phyloP scores from a whole-genome alignment of 2,329 filamentous ascomycete genomes.

The Eutypa lata region DNA sequence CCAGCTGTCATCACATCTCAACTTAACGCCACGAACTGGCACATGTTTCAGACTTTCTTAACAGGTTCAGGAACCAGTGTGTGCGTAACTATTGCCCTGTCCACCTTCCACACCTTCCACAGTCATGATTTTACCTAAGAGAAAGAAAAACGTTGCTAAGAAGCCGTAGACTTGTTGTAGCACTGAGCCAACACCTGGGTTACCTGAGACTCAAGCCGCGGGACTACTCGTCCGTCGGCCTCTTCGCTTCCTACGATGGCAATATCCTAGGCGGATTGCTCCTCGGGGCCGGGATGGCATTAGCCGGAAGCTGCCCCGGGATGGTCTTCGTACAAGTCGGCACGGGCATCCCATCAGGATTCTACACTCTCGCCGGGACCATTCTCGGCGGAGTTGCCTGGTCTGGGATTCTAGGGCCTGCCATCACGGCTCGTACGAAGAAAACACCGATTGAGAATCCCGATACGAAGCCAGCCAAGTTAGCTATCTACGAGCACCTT shows the following conservation, averaged over 20 bases:
- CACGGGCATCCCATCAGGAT: slow-evolving; percentile 47
- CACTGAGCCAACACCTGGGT: slow-evolving; percentile 40
- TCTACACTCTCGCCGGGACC: slow-evolving; percentile 52
- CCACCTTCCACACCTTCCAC: not conserved
- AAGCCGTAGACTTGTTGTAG: slow-evolving; percentile 31
- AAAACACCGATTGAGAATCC: slow-evolving; percentile 12
- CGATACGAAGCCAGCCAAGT: slow-evolving; percentile 33
- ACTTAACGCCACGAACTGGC: slow-evolving; percentile 58
- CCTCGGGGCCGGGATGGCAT: slow-evolving; percentile 63
- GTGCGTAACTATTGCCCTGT: slow-evolving; percentile 38
- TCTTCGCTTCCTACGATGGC: slow-evolving; percentile 57
- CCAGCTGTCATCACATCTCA: slow-evolving; percentile 60
- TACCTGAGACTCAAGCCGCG: slow-evolving; percentile 45
- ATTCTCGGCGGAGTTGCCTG: slow-evolving; percentile 54
- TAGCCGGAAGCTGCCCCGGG: slow-evolving; percentile 64
- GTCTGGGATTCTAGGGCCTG: slow-evolving; percentile 39
- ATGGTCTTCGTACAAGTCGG: slow-evolving; percentile 61
- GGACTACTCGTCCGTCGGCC: slow-evolving; percentile 46
- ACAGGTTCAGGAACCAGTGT: slow-evolving; percentile 60
- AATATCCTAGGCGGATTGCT: slow-evolving; percentile 62
- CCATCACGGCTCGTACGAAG: slow-evolving; percentile 27
- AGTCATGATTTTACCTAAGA: not conserved
- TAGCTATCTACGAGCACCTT: not conserved
- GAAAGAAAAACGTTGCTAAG: not conserved
- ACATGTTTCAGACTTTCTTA: slow-evolving; percentile 65